Percentiles rank a stretch among this genome's conserved stretches.
Conservation (phyloP, 2,329 filamentous ascomycete species). For the Colletotrichum costaricense region DNA sequence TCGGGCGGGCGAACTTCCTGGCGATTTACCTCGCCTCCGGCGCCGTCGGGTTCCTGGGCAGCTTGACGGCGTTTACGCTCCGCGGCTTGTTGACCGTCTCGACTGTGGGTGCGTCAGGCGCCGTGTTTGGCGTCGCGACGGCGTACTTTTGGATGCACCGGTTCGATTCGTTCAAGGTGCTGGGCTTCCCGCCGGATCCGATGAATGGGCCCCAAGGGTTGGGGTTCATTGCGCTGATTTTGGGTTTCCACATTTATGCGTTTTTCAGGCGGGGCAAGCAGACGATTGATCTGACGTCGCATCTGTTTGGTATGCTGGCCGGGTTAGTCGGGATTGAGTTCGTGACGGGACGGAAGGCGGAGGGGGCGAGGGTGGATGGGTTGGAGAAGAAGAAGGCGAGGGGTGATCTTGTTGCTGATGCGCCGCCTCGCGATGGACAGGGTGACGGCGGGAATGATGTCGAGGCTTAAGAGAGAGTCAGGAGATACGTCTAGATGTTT, state of each 20-base stretch:
- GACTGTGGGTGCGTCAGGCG: conserved; percentile 75
- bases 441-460: not conserved
- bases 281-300: conserved; percentile 63
- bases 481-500: not conserved
- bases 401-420: conserved; percentile 21
- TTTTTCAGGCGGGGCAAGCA: conserved; percentile 55
- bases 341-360: conserved; percentile 39
- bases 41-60: conserved; percentile 67
- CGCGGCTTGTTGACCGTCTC: conserved; percentile 58
- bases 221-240: conserved; percentile 61
- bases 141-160: conserved; percentile 72
- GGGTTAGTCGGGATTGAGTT: conserved; percentile 56
- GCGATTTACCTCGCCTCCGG: conserved; percentile 73
- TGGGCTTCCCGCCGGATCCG: conserved; percentile 67
- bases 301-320: conserved; percentile 62
- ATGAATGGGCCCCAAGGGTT: conserved; percentile 65
- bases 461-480: not conserved
- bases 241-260: conserved; percentile 62
- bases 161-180: conserved; percentile 66
- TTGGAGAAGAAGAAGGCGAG: conserved; percentile 6
- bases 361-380: conserved; percentile 37
- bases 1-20: conserved; percentile 76
- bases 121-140: conserved; percentile 69
- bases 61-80: conserved; percentile 62
- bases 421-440: not conserved